Conservation (phyloP, 2,329 filamentous ascomycete species). For the Ophiostoma populinum region DNA sequence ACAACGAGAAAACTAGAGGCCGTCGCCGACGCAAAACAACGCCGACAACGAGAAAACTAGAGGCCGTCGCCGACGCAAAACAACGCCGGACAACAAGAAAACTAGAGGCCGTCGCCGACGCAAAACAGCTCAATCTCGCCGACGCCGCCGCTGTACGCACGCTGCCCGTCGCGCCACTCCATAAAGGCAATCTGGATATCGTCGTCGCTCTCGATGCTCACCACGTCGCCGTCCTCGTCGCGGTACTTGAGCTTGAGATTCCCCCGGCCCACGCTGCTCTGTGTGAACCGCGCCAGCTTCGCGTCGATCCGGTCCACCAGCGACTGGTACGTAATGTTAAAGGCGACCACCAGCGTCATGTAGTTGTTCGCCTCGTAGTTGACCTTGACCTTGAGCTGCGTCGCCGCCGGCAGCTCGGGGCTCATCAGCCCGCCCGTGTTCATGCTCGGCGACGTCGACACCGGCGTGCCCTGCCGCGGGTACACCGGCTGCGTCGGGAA, state of each 20-base stretch:
- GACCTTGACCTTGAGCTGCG: constrained; percentile 89
- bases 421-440: constrained; percentile 14
- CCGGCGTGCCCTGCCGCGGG: constrained; percentile 27
- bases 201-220: constrained; percentile 88
- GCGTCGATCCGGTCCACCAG: constrained; percentile 91
- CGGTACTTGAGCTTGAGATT: constrained; percentile 77
- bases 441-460: constrained; percentile 15
- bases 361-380: constrained; percentile 76
- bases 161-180: constrained; percentile 66
- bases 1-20: too few relatives aligned
- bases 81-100: too few relatives aligned
- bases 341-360: constrained; percentile 87
- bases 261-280: constrained; percentile 64
- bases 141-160: constrained; percentile 47
- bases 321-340: constrained; percentile 87
- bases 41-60: too few relatives aligned
- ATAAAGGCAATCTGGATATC: constrained; percentile 92
- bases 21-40: constrained; percentile 51
- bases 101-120: constrained; percentile 26
- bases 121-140: constrained; percentile 86
- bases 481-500: constrained; percentile 39
- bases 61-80: neutral
- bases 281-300: constrained; percentile 76
- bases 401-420: constrained; percentile 34
- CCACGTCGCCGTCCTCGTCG: constrained; percentile 83